Evolutionary conservation across 768 basidiomycete species (phyloP), one percentile per base, ranked within the genome.

Genomic region (Trametes punicea): DNA sequence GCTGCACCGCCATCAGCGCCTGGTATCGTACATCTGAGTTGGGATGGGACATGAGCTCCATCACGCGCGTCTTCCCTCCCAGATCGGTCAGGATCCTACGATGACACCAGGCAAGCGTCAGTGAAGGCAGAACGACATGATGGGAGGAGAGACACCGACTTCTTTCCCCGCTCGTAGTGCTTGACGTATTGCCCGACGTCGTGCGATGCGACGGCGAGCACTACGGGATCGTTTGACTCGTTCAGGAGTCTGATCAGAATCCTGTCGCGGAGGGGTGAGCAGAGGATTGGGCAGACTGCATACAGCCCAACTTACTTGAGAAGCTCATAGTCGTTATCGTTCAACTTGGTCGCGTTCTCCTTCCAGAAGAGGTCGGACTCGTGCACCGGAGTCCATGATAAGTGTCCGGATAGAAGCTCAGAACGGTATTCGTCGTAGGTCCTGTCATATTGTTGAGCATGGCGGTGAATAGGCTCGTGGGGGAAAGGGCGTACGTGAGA

Each of bases 331-430:
- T 93, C 88, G 51, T 81, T 83, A 59, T 98, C 94, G 61, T 93
- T 91, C 39, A 98, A 73, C 67, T 84, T 92, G 6, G 76, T 73
- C 4, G 90, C 94, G 67, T 98, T 98, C 75, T 95, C 93, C 67
- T 89, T 91, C 97, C 97, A 99, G 75, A 99, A 99, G 31, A 93
- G 85, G 57, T 98, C 96, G 2, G 91, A 95, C 67, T 94, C 91
- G 66, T 99, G 97, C 9, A 93, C 90, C 11, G 96, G 95, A 4
- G 91, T 86, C 97, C 97, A 98, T 6, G 92, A 89, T 23, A 98
- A 74, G 69, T 93, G 93, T 2, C 95, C 94, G 4, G 90, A 91
- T 16, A 83, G 76, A 27, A 99, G 75, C 69, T 98, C 96, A 0
- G 93, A 94, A 10, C 81, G 83, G 67, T 98, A 99, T 71, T 98